Conservation (phyloP, 2,329 filamentous ascomycete genomes). For the Periconia sp. region DNA sequence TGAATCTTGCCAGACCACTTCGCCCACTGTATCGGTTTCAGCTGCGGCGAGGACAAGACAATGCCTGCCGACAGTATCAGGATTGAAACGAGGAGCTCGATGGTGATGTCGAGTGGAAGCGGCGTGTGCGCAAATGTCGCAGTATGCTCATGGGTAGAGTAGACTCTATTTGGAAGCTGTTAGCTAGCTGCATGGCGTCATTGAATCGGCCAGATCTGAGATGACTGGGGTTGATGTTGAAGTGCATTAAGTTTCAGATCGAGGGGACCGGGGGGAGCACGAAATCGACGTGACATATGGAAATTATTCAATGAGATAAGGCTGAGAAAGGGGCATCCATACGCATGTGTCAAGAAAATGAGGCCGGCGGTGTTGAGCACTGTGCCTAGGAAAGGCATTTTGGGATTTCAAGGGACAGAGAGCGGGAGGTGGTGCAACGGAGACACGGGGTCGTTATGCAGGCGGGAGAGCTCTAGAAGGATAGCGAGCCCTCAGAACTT, state of each 20-base stretch:
- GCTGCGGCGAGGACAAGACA: slow-evolving; percentile 74
- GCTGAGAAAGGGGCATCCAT: slow-evolving; percentile 50
- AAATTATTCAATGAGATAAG: slow-evolving; percentile 12
- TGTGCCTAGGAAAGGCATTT: slow-evolving; percentile 75
- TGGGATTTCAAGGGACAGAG: slow-evolving; percentile 7
- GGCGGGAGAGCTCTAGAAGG: too few species aligned
- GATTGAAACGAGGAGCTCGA: slow-evolving; percentile 84
- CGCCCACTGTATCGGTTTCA: slow-evolving; percentile 85
- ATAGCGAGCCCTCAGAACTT: too few species aligned
- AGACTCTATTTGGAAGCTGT: slow-evolving; percentile 68
- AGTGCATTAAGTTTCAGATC: slow-evolving; percentile 5
- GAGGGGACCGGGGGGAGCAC: slow-evolving; percentile 1
- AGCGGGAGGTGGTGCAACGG: not conserved
- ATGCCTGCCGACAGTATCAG: slow-evolving; percentile 83
- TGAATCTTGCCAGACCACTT: slow-evolving; percentile 86
- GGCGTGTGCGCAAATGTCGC: slow-evolving; percentile 64
- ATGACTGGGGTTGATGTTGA: not conserved
- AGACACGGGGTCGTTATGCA: slow-evolving; percentile 2
- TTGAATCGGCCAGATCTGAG: too few species aligned
- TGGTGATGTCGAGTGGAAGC: slow-evolving; percentile 83
- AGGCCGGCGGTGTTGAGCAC: slow-evolving; percentile 76
- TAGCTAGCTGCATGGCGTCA: slow-evolving; percentile 12
- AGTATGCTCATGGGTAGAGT: slow-evolving; percentile 93
- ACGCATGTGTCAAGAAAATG: slow-evolving; percentile 86
- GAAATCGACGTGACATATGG: slow-evolving; percentile 5